These are phyloP conservation scores for Saccharomyces hybrid DNA, from an alignment of 1,139 yeast genomes.

Conservation along the genomic window DNA sequence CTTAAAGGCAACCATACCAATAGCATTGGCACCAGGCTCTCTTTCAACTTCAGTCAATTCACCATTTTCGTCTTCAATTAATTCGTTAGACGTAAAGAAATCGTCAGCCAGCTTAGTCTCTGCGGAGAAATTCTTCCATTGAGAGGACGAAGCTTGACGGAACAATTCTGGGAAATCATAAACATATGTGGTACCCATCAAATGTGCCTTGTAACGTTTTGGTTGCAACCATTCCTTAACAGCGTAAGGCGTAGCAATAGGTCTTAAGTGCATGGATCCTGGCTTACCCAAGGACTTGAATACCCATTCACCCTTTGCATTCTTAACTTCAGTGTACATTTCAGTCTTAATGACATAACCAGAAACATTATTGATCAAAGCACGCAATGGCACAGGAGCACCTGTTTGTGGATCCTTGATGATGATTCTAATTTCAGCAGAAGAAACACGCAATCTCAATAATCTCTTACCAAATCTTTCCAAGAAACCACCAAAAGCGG, in stretches of 20 bases:
- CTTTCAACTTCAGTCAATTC: constrained; percentile 81
- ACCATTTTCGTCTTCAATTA: constrained; percentile 74
- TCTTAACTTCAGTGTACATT: constrained; percentile 87
- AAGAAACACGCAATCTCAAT: constrained; percentile 93
- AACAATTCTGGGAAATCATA: constrained; percentile 98
- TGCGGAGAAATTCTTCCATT: constrained; percentile 68
- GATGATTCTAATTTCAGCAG: constrained; percentile 94
- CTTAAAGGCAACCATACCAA: constrained; percentile 98
- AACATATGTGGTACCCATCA: constrained; percentile 96
- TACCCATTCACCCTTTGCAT: constrained; percentile 89
- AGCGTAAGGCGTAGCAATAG: constrained; percentile 92
- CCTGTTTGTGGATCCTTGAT: constrained; percentile 87
- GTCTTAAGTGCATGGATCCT: constrained; percentile 94
- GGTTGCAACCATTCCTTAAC: constrained; percentile 98
- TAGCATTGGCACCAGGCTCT: constrained; percentile 91
- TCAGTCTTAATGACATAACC: constrained; percentile 97
- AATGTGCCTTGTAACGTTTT: constrained; percentile 95
- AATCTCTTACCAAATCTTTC: constrained; percentile 96
- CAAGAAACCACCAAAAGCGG: constrained; percentile 94
- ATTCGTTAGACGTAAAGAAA: constrained; percentile 68
- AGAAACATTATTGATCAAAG: constrained; percentile 89
- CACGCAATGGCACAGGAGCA: constrained; percentile 89
- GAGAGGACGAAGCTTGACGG: constrained; percentile 82
- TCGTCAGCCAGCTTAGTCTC: constrained; percentile 62
- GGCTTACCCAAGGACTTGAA: constrained; percentile 92